Percentiles rank a stretch among this genome's conserved stretches.
phyloP scores from a whole-genome alignment of 78 protist species.

The Salpingoeca rosetta region DNA sequence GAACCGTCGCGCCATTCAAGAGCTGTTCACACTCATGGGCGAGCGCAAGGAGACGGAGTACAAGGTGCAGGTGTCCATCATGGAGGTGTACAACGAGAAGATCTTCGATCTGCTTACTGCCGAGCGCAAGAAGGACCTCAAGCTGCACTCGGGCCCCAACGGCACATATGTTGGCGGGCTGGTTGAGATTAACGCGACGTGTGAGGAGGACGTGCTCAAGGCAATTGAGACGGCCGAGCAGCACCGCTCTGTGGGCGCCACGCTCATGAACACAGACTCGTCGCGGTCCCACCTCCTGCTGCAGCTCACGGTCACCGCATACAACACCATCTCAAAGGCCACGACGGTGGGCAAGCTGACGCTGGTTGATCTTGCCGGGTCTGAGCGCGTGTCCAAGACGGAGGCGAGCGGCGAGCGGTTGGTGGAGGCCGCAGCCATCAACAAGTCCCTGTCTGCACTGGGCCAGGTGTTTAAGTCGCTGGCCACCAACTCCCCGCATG shows the following conservation, averaged over 20 bases:
- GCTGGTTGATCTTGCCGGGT: constrained; percentile 57
- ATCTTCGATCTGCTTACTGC: neutral
- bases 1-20: neutral
- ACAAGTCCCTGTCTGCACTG: constrained; percentile 52
- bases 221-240: neutral
- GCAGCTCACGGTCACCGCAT: constrained; percentile 10
- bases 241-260: neutral
- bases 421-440: constrained; percentile 71
- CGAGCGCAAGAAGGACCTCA: neutral
- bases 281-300: constrained; percentile 48
- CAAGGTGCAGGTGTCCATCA: neutral
- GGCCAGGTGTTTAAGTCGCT: constrained; percentile 68
- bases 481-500: constrained; percentile 2
- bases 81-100: neutral
- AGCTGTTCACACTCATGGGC: neutral
- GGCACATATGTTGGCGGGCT: neutral
- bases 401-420: constrained; percentile 26
- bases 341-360: neutral
- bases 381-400: constrained; percentile 32
- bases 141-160: neutral
- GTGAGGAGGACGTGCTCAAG: neutral
- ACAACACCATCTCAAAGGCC: neutral
- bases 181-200: neutral
- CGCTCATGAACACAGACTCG: constrained; percentile 25
- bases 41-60: neutral